A percentile compares a stretch with the other conserved stretches of the same genome.
Evolutionary conservation across 768 basidiomycete genomes (phyloP).

Genomic region (Lyophyllum shimeji): DNA sequence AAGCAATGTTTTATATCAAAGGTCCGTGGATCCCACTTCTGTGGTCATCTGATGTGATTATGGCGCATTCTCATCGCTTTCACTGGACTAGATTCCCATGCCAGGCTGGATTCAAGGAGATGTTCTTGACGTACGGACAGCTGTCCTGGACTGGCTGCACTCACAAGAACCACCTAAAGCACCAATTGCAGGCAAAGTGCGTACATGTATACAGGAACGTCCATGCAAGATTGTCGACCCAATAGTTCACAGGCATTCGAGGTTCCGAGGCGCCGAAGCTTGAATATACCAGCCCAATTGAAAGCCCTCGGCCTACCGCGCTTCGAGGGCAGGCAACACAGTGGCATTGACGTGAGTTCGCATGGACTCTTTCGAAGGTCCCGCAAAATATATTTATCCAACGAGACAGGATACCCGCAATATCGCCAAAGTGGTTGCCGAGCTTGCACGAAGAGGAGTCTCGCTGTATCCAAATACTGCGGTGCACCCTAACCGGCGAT

Average conservation of each 20-base stretch:
- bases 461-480: conserved; percentile 70
- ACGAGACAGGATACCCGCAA: conserved; percentile 80
- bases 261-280: conserved; percentile 31
- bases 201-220: conserved; percentile 4
- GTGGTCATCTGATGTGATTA: neutral
- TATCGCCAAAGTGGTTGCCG: conserved; percentile 75
- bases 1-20: conserved; percentile 90
- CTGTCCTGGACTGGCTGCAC: conserved; percentile 50
- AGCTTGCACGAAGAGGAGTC: conserved; percentile 71
- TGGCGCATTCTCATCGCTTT: conserved; percentile 1
- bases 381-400: conserved; percentile 14
- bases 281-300: conserved; percentile 79
- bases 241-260: conserved; percentile 21
- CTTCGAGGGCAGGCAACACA: conserved; percentile 85
- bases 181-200: conserved; percentile 18
- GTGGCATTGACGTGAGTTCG: conserved; percentile 83
- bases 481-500: conserved; percentile 65
- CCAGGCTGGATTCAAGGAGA: conserved; percentile 76
- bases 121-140: conserved; percentile 69
- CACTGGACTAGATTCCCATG: conserved; percentile 49
- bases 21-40: conserved; percentile 33
- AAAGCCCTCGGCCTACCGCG: conserved; percentile 64
- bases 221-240: conserved; percentile 3
- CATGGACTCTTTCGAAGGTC: conserved; percentile 5
- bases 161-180: conserved; percentile 21